Percentiles rank a stretch among this genome's conserved stretches.
These are phyloP conservation scores for Aureobasidium sp. DNA, from an alignment of 2,329 filamentous ascomycete species.

Conservation along the genomic window DNA sequence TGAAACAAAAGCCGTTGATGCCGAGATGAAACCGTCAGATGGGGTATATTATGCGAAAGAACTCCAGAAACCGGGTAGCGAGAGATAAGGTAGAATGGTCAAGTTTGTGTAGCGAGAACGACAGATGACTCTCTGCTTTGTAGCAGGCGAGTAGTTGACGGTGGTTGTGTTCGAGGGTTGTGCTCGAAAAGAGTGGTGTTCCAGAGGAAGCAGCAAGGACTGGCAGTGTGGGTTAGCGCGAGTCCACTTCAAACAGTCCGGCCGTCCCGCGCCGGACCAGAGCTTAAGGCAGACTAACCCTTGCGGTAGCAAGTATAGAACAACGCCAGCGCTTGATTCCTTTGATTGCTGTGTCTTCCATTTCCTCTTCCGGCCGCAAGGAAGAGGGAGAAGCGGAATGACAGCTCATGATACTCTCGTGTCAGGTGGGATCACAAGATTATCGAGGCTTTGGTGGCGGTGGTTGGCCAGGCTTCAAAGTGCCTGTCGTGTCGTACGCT, in stretches of 20 bases:
- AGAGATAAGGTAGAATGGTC: not conserved
- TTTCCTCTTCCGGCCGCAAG: conserved; percentile 11
- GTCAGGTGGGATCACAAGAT: conserved; percentile 3
- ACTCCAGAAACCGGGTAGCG: conserved; percentile 10
- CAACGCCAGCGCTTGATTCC: conserved; percentile 5
- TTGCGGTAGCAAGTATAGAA: conserved; percentile 14
- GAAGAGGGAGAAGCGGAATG: not conserved
- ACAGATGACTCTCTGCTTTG: not conserved
- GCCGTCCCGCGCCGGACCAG: conserved; percentile 10
- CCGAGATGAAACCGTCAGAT: conserved; percentile 15
- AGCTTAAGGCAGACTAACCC: conserved; percentile 12
- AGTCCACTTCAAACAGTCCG: conserved; percentile 8
- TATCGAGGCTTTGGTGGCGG: conserved; percentile 25
- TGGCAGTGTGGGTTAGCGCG: conserved; percentile 8
- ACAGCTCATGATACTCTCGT: conserved; percentile 4
- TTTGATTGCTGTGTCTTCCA: conserved; percentile 4
- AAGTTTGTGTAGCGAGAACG: not conserved
- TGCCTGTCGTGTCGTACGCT: conserved; percentile 44
- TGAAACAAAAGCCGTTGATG: conserved; percentile 16
- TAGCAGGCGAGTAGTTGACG: not conserved
- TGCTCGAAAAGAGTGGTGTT: not conserved
- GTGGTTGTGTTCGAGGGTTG: not conserved
- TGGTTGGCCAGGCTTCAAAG: conserved; percentile 39
- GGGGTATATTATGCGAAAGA: conserved; percentile 15
- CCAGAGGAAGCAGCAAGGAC: not conserved